Percentiles rank a stretch among this genome's conserved stretches.
Evolutionary conservation across 2,329 filamentous ascomycete genomes (phyloP).

Genomic region (Calonectria multiphialidica): DNA sequence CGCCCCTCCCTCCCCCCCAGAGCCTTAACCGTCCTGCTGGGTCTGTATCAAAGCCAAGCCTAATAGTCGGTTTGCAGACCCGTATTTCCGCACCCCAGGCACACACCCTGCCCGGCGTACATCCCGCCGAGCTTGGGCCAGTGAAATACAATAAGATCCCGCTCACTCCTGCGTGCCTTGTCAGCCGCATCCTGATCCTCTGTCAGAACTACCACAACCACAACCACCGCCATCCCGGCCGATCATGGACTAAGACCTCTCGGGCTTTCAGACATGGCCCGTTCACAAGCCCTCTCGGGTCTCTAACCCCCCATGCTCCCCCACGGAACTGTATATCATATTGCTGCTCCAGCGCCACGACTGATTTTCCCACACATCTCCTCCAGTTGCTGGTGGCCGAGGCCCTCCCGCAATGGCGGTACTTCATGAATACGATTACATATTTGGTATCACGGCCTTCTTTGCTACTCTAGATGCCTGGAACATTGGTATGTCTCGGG

Average conservation of each 20-base stretch:
- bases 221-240: background rate
- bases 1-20: too few species aligned
- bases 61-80: slow-evolving; percentile 9
- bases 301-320: background rate
- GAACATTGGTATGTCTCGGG: slow-evolving; percentile 63
- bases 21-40: slow-evolving; percentile 33
- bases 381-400: background rate
- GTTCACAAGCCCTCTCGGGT: slow-evolving; percentile 1
- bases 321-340: background rate
- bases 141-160: slow-evolving; percentile 26
- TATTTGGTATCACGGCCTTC: slow-evolving; percentile 67
- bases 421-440: slow-evolving; percentile 65
- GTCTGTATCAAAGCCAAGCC: slow-evolving; percentile 1
- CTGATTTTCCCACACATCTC: background rate
- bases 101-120: background rate
- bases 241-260: slow-evolving; percentile 35
- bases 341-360: slow-evolving; percentile 11
- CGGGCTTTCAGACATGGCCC: slow-evolving; percentile 28
- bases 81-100: slow-evolving; percentile 5
- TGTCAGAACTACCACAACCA: background rate
- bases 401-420: slow-evolving; percentile 44
- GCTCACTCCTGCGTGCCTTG: background rate
- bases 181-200: slow-evolving; percentile 24
- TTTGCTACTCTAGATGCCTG: slow-evolving; percentile 70
- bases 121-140: slow-evolving; percentile 16